Evolutionary conservation across 306 rosid genomes (phyloP).

Genomic region (Prinsepia uniflora): DNA sequence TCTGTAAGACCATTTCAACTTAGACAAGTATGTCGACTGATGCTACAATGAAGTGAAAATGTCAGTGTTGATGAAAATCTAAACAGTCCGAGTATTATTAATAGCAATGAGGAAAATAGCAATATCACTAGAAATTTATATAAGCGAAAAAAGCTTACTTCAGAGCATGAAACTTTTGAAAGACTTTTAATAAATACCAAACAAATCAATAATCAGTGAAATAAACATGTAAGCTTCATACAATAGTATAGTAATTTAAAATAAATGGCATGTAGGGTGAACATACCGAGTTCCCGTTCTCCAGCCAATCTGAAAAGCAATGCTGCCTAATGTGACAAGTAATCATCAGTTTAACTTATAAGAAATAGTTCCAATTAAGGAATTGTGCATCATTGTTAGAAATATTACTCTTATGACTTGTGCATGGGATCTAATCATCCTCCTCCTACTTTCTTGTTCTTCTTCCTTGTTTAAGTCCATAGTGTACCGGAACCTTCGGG

Average conservation of each 20-base stretch:
- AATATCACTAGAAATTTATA: not conserved
- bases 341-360: constrained; percentile 27
- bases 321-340: constrained; percentile 65
- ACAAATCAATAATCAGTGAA: not conserved
- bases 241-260: not conserved
- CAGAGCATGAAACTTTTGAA: not conserved
- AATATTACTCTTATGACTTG: constrained; percentile 87
- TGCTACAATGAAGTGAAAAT: not conserved
- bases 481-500: constrained; percentile 87
- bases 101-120: not conserved
- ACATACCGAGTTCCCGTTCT: constrained; percentile 70
- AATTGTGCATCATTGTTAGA: constrained; percentile 19
- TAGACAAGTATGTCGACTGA: not conserved
- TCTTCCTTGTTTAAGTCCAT: constrained; percentile 75
- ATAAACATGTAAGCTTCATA: not conserved
- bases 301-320: constrained; percentile 91
- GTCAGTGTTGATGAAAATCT: not conserved
- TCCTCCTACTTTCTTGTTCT: constrained; percentile 57
- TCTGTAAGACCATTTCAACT: not conserved
- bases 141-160: not conserved
- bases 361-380: constrained; percentile 9
- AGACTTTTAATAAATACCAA: not conserved
- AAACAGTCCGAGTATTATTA: not conserved
- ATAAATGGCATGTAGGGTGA: constrained; percentile 9
- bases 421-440: constrained; percentile 88